Evolutionary conservation across 495 filamentous ascomycete species (phyloP).

Genomic region (Neurospora intermedia): DNA sequence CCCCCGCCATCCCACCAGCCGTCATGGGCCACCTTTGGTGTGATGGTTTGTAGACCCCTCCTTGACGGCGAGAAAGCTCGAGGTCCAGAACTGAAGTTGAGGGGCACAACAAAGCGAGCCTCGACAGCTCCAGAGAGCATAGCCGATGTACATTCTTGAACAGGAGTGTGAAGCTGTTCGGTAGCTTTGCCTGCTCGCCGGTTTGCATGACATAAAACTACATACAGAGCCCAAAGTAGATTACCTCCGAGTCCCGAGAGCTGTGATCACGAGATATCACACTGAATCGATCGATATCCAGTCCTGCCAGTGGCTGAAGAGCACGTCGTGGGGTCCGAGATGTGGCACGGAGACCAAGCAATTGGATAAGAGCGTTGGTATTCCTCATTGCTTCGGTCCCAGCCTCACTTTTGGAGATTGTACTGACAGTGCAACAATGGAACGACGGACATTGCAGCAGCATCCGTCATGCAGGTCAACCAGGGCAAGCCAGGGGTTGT

Average conservation of each 20-base stretch:
- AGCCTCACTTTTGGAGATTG: constrained; percentile 13
- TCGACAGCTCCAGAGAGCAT: not conserved
- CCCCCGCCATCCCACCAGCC: not conserved
- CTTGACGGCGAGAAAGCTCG: not conserved
- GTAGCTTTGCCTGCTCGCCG: not conserved
- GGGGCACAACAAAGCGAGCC: not conserved
- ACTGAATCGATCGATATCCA: not conserved
- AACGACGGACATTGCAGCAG: constrained; percentile 6
- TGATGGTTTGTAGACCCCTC: not conserved
- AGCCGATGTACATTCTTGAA: not conserved
- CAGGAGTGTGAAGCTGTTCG: not conserved
- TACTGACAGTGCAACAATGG: not conserved
- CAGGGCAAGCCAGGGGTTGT: not conserved
- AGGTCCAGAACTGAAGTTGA: not conserved
- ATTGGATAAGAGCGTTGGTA: constrained; percentile 8
- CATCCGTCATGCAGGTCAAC: constrained; percentile 12
- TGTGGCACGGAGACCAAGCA: constrained; percentile 8
- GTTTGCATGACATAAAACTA: not conserved
- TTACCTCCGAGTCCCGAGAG: not conserved
- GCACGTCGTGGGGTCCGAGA: constrained; percentile 5
- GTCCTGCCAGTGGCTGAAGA: constrained; percentile 7
- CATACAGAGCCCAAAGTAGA: not conserved
- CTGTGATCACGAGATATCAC: constrained; percentile 2
- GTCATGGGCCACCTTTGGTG: not conserved
- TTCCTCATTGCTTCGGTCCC: constrained; percentile 4